Evolutionary conservation across 225 moss, liverwort and hornwort species (phyloP), one percentile per base, ranked within the genome.

Genomic region (Neckera pumila): DNA sequence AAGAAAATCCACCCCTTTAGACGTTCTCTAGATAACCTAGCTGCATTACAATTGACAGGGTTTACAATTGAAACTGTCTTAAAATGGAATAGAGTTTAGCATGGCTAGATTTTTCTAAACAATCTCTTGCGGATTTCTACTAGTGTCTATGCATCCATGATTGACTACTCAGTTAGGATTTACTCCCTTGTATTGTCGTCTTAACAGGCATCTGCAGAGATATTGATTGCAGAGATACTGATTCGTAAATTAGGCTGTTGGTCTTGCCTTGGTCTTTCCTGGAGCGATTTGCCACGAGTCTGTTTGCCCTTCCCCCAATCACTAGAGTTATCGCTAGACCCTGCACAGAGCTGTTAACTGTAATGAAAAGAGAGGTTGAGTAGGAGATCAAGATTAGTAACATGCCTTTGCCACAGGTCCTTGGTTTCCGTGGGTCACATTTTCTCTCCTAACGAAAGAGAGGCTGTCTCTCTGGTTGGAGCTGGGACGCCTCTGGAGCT

Each of bases 391-490:
- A 36, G 27, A 43, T 77, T 7, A 51, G 36, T 59, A 73, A 82
- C 77, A 42, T 71, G 9, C 14, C 36, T 81, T 83, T 87, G 45
- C 83, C 34, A 56, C 93, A 97, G 98, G 93, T 93, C 88, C 22
- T 92, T 98, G 90, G 97, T 97, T 80, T 93, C 98, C 38, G 91
- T 90, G 62, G 97, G 95, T 82, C 95, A 98, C 90, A 98, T 98
- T 63, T 98, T 98, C 88, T 98, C 98, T 72, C 98, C 98, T 17
- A 97, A 94, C 90, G 98, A 98, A 89, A 94, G 90, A 66, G 98
- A 98, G 89, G 97, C 98, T 56, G 87, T 64, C 67, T 98, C 98
- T 34, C 87, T 98, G 54, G 97, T 97, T 42, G 98, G 98, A 79
- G 90, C 95, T 64, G 98, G 96, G 85, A 90, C 95, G 59, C 95